Evolutionary conservation across 1,284 basidiomycete species (phyloP).

Genomic region (Fomes fomentarius): DNA sequence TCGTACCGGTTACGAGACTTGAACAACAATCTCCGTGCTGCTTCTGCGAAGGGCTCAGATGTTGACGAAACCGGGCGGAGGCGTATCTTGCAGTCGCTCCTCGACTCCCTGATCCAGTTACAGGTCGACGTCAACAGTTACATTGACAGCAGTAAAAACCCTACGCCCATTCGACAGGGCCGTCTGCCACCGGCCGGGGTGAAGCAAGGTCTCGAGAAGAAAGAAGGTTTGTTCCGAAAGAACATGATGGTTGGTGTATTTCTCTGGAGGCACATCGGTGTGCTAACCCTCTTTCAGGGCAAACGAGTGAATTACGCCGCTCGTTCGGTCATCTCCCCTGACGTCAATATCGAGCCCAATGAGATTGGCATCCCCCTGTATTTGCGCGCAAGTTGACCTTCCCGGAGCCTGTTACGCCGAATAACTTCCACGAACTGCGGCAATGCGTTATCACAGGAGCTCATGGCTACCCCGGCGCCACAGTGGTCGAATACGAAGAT

Average conservation of each 20-base stretch:
- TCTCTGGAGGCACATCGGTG: background rate
- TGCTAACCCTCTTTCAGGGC: constrained; percentile 57
- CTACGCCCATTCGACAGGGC: constrained; percentile 81
- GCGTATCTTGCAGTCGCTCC: constrained; percentile 69
- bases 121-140: constrained; percentile 98
- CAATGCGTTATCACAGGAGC: constrained; percentile 94
- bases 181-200: constrained; percentile 94
- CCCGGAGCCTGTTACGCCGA: constrained; percentile 94
- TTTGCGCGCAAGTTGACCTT: constrained; percentile 98
- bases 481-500: constrained; percentile 95
- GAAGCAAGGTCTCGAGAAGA: constrained; percentile 98
- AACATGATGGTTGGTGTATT: constrained; percentile 91
- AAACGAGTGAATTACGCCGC: constrained; percentile 99
- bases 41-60: constrained; percentile 60
- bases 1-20: constrained; percentile 83
- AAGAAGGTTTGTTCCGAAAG: constrained; percentile 98
- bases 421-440: constrained; percentile 90
- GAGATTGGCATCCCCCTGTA: constrained; percentile 97
- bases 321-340: constrained; percentile 98
- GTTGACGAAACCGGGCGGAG: constrained; percentile 61
- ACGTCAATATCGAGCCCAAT: constrained; percentile 99
- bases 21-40: constrained; percentile 67
- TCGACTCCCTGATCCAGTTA: constrained; percentile 87
- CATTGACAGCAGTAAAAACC: constrained; percentile 97
- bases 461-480: constrained; percentile 89